Conservation (phyloP, 2,329 filamentous ascomycete species). For the Scortechinia acanthostroma region DNA sequence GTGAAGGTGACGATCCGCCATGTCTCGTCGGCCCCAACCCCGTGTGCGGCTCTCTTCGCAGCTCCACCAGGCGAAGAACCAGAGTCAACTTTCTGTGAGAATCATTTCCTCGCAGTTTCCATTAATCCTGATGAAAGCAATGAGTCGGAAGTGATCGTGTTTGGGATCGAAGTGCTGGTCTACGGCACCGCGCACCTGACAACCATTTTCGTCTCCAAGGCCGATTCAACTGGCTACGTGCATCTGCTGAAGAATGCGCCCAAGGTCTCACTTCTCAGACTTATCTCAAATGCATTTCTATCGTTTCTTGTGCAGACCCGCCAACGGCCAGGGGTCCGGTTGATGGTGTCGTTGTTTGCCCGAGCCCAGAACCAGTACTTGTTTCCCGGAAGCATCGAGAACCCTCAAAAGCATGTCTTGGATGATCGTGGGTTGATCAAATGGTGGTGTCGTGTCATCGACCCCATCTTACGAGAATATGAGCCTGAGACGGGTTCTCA, state of each 20-base stretch:
- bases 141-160: constrained; percentile 34
- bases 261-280: constrained; percentile 36
- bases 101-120: constrained; percentile 52
- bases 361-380: constrained; percentile 62
- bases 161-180: constrained; percentile 58
- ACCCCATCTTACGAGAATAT: constrained; percentile 43
- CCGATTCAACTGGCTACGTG: constrained; percentile 60
- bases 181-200: constrained; percentile 40
- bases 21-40: constrained; percentile 49
- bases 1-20: constrained; percentile 36
- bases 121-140: constrained; percentile 17
- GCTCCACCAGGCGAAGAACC: constrained; percentile 43
- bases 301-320: constrained; percentile 42
- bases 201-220: constrained; percentile 59
- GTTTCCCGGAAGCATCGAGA: constrained; percentile 61
- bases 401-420: constrained; percentile 55
- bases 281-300: constrained; percentile 48
- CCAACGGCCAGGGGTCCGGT: constrained; percentile 31
- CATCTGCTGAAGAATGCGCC: not conserved
- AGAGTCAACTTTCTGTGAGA: constrained; percentile 53
- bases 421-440: constrained; percentile 60
- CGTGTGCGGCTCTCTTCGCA: constrained; percentile 49
- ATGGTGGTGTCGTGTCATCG: constrained; percentile 62
- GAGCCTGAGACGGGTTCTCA: constrained; percentile 24
- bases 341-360: constrained; percentile 51